Evolutionary conservation across 31 red algal species (phyloP), one percentile per base, ranked within the genome.

Genomic region (Odonthalia washingtoniensis): DNA sequence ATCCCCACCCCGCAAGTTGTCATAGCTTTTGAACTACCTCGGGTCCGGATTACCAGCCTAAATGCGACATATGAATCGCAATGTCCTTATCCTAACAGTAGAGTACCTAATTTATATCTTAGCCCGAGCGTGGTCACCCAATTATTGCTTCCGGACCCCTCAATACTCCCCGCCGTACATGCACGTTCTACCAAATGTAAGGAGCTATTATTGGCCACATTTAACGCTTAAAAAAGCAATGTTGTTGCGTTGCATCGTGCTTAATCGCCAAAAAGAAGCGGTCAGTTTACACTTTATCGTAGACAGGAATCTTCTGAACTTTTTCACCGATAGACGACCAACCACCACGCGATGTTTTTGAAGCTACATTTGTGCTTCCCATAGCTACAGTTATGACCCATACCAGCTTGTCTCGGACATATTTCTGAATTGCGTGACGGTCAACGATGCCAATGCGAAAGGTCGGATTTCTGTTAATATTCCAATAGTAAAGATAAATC

Each of bases 381-480:
- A 87, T 3, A 32, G 60, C 41, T 1, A 1, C 38, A 72, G 40
- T 65, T 40, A 73, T 84, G 1, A 17, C 14, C 81, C 81, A 84
- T 28, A 84, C 66, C 39, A 3, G n/a, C 46, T 87, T 3, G 30
- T 68, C 43, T 31, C 36, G 17, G 14, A 74, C 5, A 63, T 74
- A 24, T 77, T 87, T 32, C 24, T 61, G 31, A 86, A 73, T 66
- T 86, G 66, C 21, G 40, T 26, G 3, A 2, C 49, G 43, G 2
- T 52, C 38, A 74, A 60, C 17, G 45, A 3, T 46, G 45, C 39
- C 2, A 77, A 49, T 40, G 83, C 69, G 1, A 17, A 37, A 9
- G 83, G 72, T 3, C 83, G 83, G 70, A 87, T 77, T 61, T 46
- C 49, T 21, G 83, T 87, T 1, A 77, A 30, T 31, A 87, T 16